Base-by-base conservation (phyloP, 2,329 filamentous ascomycete species). In the Neofusicoccum kwambonambiense region DNA sequence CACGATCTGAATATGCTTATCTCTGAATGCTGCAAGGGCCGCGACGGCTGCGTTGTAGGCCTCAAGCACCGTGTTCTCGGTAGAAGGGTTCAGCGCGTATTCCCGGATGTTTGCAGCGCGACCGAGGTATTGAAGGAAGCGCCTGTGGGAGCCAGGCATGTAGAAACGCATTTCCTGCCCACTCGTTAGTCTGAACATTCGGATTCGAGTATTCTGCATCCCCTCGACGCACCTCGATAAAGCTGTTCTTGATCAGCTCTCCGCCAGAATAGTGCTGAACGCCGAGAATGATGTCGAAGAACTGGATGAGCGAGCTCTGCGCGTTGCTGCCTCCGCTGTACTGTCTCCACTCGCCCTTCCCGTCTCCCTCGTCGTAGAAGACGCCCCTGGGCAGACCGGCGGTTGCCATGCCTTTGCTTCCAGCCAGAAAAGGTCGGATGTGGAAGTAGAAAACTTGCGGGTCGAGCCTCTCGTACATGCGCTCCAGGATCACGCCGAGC, bases 311-410 rank as follows among this genome's bases (percentile, higher is more conserved):
- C 0, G 83, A 84, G 71, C 82, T 84, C 68, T 85, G 83, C 0
- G 81, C 83, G 68, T 86, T 86, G 67, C 83, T 85, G 0, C 83
- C 83, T 2, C 83, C 83, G 37, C 82, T 80, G 65, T 83, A 82
- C 57, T 82, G 80, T 19, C 77, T 75, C 82, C 82, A 85, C 12
- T 79, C 72, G 0, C 82, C 82, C 42, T 77, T 76, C 0, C 80
- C 81, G 7, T 81, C 69, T 3, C 82, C 83, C 44, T 81, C 73
- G 62, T 84, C 82, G 67, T 84, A 85, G 67, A 83, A 84, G 2
- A 85, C 79, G 11, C 83, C 83, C 5, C 78, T 76, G 0, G 83
- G 82, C 35, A 85, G 69, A 3, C 83, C 83, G 0, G 82, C 82
- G 2, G 77, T 74, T 7, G 78, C 79, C 83, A 85, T 84, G 63